These are phyloP conservation scores for Diaporthe destruens DNA, from an alignment of 2,329 filamentous ascomycete species.

Conservation along the genomic window DNA sequence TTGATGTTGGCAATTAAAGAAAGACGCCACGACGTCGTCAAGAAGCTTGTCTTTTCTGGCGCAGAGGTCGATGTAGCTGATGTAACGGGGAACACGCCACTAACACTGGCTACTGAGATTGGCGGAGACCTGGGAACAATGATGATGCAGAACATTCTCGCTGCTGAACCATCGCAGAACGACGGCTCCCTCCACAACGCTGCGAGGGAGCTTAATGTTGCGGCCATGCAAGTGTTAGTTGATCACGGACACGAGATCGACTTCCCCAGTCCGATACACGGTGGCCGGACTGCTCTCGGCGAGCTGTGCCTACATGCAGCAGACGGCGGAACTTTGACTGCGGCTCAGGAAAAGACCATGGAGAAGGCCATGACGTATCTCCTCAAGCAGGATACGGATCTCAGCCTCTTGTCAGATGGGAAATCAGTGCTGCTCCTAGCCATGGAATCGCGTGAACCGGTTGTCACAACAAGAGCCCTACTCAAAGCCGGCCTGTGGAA, in stretches of 20 bases:
- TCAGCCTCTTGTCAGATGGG: constrained; percentile 66
- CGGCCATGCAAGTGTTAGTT: constrained; percentile 68
- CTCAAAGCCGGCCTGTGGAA: constrained; percentile 76
- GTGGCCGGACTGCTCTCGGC: constrained; percentile 72
- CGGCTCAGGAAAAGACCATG: constrained; percentile 65
- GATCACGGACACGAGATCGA: constrained; percentile 72
- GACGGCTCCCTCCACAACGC: constrained; percentile 78
- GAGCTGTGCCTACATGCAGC: constrained; percentile 72
- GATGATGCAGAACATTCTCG: constrained; percentile 68
- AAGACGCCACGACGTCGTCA: constrained; percentile 68
- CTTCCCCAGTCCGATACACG: constrained; percentile 73
- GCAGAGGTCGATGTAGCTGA: constrained; percentile 72
- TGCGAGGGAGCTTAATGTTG: constrained; percentile 68
- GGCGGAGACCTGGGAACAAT: constrained; percentile 65
- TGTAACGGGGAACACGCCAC: constrained; percentile 67
- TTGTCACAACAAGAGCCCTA: constrained; percentile 68
- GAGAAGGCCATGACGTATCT: constrained; percentile 69
- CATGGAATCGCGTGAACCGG: constrained; percentile 67
- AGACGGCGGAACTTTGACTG: constrained; percentile 57
- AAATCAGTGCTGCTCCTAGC: constrained; percentile 72
- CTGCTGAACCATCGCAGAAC: constrained; percentile 68
- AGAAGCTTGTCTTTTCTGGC: constrained; percentile 67
- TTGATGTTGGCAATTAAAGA: constrained; percentile 71
- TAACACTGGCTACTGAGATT: constrained; percentile 70
- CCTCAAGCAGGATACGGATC: constrained; percentile 68